A percentile compares a stretch with the other conserved stretches of the same genome.
phyloP scores from a whole-genome alignment of 1,139 yeast genomes.

The Pichia sp. region DNA sequence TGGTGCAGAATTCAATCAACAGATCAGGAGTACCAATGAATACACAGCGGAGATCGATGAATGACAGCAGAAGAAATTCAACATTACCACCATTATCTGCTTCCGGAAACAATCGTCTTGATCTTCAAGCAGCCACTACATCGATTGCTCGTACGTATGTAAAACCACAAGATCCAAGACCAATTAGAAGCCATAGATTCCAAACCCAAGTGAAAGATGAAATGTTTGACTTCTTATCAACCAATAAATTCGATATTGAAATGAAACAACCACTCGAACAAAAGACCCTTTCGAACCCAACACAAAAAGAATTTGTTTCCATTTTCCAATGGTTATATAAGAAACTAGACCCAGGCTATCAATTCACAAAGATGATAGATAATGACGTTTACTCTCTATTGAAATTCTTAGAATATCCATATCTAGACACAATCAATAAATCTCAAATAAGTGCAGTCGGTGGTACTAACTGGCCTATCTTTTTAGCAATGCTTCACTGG shows the following conservation, averaged over 20 bases:
- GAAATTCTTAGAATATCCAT: slow-evolving; percentile 72
- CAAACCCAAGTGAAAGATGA: slow-evolving; percentile 65
- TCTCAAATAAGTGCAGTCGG: slow-evolving; percentile 92
- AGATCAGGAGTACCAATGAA: slow-evolving; percentile 19
- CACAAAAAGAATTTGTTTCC: slow-evolving; percentile 80
- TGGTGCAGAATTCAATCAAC: slow-evolving; percentile 27
- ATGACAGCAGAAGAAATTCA: slow-evolving; percentile 8
- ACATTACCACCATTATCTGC: slow-evolving; percentile 25
- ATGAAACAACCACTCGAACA: slow-evolving; percentile 68
- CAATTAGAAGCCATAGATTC: slow-evolving; percentile 69
- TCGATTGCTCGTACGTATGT: slow-evolving; percentile 12
- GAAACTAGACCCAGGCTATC: slow-evolving; percentile 76
- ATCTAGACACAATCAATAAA: slow-evolving; percentile 73
- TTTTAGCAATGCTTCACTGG: slow-evolving; percentile 83
- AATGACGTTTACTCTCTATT: slow-evolving; percentile 71
- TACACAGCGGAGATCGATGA: slow-evolving; percentile 4
- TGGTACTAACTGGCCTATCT: slow-evolving; percentile 85
- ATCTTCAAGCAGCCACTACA: neutral
- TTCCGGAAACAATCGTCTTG: slow-evolving; percentile 13
- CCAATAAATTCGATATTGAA: slow-evolving; percentile 68
- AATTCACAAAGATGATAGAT: slow-evolving; percentile 67
- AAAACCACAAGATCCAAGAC: slow-evolving; percentile 59
- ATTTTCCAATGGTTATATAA: slow-evolving; percentile 80
- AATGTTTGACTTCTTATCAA: slow-evolving; percentile 60
- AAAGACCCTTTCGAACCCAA: slow-evolving; percentile 71